Base-by-base conservation (phyloP, 2,329 filamentous ascomycete species). In the Pestalotiopsis sp. region DNA sequence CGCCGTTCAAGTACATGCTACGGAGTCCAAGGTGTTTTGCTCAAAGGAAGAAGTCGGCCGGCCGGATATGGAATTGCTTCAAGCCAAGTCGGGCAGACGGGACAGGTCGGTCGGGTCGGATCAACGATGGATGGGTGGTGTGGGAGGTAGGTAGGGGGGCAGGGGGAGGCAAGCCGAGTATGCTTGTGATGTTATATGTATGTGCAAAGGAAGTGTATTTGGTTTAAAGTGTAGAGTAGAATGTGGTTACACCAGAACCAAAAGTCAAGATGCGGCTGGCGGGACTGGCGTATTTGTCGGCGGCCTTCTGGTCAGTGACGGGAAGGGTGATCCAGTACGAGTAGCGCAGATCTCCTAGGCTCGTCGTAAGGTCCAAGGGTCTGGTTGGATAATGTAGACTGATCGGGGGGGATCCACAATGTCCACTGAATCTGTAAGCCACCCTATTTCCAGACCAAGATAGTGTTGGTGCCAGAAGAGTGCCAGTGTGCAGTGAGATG, bases 241-340 rank as follows among this genome's bases (percentile, higher is more conserved):
- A 56, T 52, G 72, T 75, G 75, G 75, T 59, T 59, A 61, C 65
- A 78, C 76, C 77, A 79, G 76, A 71, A 74, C 73, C 74, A 74
- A 72, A 69, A 71, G 65, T 72, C 70, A 72, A 72, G 72, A 72
- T 76, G 79, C 78, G 76, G 78, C 77, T 76, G 72, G 78, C 77
- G 75, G 72, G 70, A 74, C 74, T 77, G 77, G 77, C 75, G 76
- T 80, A 79, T 81, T 79, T 79, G 79, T 79, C 74, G 74, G 76
- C 75, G 74, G 76, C 75, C 78, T 71, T 72, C 72, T 75, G 72
- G 71, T 74, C 70, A 69, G 73, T 73, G 72, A 76, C 72, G 71
- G 45, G 72, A 71, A 76, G 70, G 72, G 61, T 75, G 76, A 77
- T 75, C 74, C 73, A 74, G 72, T 72, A 17, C 73, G 68, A 72